Evolutionary conservation across 129 eudicot genomes (phyloP), one percentile per base, ranked within the genome.

Genomic region (Escallonia herrerae): DNA sequence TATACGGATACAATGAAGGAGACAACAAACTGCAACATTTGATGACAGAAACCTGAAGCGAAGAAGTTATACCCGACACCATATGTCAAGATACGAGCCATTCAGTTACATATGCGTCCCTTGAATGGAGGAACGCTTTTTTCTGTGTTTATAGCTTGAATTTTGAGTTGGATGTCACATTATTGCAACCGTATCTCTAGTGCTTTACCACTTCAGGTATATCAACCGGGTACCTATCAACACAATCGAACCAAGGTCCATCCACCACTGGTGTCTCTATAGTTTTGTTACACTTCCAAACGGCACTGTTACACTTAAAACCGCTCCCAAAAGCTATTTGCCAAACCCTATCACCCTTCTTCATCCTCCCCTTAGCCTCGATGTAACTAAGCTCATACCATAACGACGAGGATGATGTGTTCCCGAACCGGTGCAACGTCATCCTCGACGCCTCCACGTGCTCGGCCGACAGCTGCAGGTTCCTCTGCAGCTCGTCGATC

Each of bases 361-460:
- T 68, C 74, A 75, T 67, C 67, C 70, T 67, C 74, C 79, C 73
- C 40, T 75, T 74, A 15, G 64, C 79, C 60, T 74, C 81, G 13
- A 70, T 70, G 55, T 76, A 76, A 58, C 60, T 65, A 40, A 77
- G 64, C 72, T 77, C 81, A 40, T 77, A 77, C 77, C 81, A 77
- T 58, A 77, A 46, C 1, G 77, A 77, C 8, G 76, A 69, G 48
- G 72, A 69, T 12, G 81, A 77, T 14, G 77, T 77, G 64, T 77
- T 77, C 8, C 81, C 81, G 54, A 77, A 77, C 11, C 81, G 14
- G 64, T 77, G 81, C 62, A 77, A 46, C 13, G 81, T 72, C 81
- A 77, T 77, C 58, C 77, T 71, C 3, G 81, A 77, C 13, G 81
- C 63, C 70, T 77, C 81, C 62, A 70, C 60, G n/a, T 77, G 68